Base-by-base conservation (phyloP, 2,329 filamentous ascomycete genomes). In the Sporothrix dimorphospora region DNA sequence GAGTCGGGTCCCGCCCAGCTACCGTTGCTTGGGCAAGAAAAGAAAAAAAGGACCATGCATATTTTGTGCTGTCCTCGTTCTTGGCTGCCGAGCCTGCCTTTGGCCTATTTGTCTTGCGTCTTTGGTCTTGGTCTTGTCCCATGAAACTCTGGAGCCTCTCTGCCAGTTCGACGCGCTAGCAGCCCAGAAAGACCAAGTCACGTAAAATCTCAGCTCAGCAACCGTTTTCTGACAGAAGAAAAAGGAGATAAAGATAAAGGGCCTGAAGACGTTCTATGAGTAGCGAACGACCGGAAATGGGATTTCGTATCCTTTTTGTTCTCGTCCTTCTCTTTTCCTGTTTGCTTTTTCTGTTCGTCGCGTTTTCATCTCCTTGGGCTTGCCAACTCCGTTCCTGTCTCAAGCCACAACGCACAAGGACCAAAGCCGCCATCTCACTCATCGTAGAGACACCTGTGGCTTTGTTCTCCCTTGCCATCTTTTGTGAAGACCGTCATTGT, bases 341-440 rank as follows among this genome's bases (percentile, higher is more conserved):
- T n/a, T n/a, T n/a, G n/a, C 21, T 53, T 55, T 27, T 30, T 9
- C 51, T 55, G 12, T 51, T 55, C 12, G 30, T 9, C 27, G 24
- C 51, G 24, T 30, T 30, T 16, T 24, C 51, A 24, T 14, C 51
- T 27, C 51, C 42, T 45, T 34, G 30, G 3, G 30, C 9, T 21
- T 49, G 16, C 4, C 45, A 47, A 19, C 45, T 8, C 8, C 51
- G 4, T 24, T 19, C 30, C 16, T 59, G 55, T 59, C 57, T 38
- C 57, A 61, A 61, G 57, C 57, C 57, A 61, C 55, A 59, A 38
- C 40, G 24, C 30, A 59, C 55, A 59, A 38, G 16, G 11, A n/a
- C 30, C 1, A 4, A 30, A 2, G 5, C 14, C n/a, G 30, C 7
- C 30, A 40, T 59, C 55, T 55, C 53, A 55, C 24, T 55, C 55